Evolutionary conservation across 2,329 filamentous ascomycete species (phyloP).

Genomic region (Dothiorella sarmentorum): DNA sequence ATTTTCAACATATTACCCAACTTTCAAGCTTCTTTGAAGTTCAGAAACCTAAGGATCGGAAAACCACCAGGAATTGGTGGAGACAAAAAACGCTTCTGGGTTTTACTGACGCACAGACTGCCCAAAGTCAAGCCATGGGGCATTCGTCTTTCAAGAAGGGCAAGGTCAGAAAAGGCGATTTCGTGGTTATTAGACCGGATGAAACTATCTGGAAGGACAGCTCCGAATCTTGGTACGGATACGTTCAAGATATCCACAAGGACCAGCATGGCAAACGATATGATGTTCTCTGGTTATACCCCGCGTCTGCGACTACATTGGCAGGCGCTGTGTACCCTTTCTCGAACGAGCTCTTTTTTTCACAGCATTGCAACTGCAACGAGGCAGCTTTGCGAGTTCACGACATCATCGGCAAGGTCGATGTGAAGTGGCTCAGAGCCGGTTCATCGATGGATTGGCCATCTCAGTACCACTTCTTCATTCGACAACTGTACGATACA

Average conservation of each 20-base stretch:
- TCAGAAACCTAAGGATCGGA: background rate
- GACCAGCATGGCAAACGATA: constrained; percentile 29
- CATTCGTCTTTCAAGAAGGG: background rate
- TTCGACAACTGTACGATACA: constrained; percentile 66
- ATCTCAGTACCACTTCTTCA: constrained; percentile 46
- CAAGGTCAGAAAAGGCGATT: constrained; percentile 40
- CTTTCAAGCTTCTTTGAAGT: background rate
- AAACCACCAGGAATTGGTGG: too few relatives aligned
- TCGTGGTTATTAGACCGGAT: constrained; percentile 47
- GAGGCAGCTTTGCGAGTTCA: constrained; percentile 50
- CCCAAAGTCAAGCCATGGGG: background rate
- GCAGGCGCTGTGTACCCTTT: constrained; percentile 65
- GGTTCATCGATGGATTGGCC: constrained; percentile 37
- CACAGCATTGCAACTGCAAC: constrained; percentile 69
- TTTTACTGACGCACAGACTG: background rate
- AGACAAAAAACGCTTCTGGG: background rate
- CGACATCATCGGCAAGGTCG: constrained; percentile 57
- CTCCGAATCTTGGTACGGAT: constrained; percentile 63
- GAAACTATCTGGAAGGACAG: constrained; percentile 57
- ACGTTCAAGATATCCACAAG: constrained; percentile 58
- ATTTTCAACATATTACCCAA: constrained; percentile 60
- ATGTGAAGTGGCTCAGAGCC: constrained; percentile 57
- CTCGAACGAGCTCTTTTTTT: constrained; percentile 71
- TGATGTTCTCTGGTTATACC: constrained; percentile 68
- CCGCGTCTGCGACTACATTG: constrained; percentile 67